Base-by-base conservation (phyloP, 306 rosid genomes). In the Gastrolobium villosum region DNA sequence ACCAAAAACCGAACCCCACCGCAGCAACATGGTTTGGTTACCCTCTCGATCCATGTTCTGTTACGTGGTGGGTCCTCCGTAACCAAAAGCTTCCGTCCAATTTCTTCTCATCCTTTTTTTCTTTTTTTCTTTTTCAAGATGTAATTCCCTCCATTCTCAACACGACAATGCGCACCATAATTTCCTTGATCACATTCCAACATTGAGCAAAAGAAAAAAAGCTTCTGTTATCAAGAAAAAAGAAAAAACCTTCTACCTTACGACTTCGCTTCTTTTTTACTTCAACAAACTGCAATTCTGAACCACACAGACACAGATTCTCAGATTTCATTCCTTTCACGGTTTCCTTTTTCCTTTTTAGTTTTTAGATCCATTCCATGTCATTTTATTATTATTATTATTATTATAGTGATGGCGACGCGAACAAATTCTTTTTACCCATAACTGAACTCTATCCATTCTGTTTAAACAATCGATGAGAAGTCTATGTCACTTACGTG, bases 81-180 rank as follows among this genome's bases (percentile, higher is more conserved):
- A 15, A 53, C 28, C 56, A 1, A 10, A 10, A 3, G n/a, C 57
- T 53, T 64, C 28, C 53, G 63, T 63, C 48, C 15, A 4, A 7
- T 65, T 44, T 41, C 6, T 6, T 39, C 13, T 4, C 39, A 10
- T 60, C 40, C 37, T 4, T 20, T 54, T 5, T 3, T 30, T 41
- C 41, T 39, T 20, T 15, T 37, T 20, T 20, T 20, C 0, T 20
- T 20, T 20, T 20, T 20, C 26, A 20, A 20, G 26, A 20, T 20
- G 26, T 1, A 32, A 1, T 36, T 50, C 40, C 10, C n/a, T 20
- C 64, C 26, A 63, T 41, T 46, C 71, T 46, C 72, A 37, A 77
- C 77, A 66, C 70, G 85, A 77, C 85, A 76, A 54, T 37, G 78
- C 69, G 8, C 77, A 48, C 52, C 80, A 39, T 82, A 28, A 73